phyloP scores from a whole-genome alignment of 805 yeast species.

The Debaryomyces prosopidis region DNA sequence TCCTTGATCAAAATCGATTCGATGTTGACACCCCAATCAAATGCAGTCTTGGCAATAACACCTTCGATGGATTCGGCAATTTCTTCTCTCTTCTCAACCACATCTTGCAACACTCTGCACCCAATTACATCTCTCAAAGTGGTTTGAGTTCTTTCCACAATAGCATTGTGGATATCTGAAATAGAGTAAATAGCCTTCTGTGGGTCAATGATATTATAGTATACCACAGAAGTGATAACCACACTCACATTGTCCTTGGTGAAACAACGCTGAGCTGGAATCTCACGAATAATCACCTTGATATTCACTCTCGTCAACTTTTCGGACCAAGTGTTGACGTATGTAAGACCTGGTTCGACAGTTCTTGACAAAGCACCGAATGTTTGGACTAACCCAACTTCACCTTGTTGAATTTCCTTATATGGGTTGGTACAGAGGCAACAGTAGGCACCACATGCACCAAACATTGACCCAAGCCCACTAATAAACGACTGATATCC shows the following conservation, averaged over 20 bases:
- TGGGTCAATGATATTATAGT: constrained; percentile 67
- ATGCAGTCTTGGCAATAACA: constrained; percentile 61
- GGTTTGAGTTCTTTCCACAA: constrained; percentile 68
- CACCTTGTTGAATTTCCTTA: constrained; percentile 61
- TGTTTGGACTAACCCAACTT: constrained; percentile 65
- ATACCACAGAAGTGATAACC: constrained; percentile 62
- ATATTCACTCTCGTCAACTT: constrained; percentile 50
- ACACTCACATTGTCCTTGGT: constrained; percentile 71
- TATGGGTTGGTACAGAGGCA: constrained; percentile 62
- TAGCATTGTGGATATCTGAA: constrained; percentile 52
- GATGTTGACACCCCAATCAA: constrained; percentile 69
- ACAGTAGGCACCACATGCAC: constrained; percentile 56
- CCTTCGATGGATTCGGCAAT: constrained; percentile 64
- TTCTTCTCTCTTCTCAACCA: constrained; percentile 71
- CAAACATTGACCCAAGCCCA: constrained; percentile 47
- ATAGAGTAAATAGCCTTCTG: constrained; percentile 64
- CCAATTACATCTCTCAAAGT: constrained; percentile 74
- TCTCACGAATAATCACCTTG: constrained; percentile 59
- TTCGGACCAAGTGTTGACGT: constrained; percentile 67
- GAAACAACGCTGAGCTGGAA: constrained; percentile 67
- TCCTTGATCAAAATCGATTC: constrained; percentile 72
- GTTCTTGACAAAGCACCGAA: constrained; percentile 66
- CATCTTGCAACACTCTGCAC: constrained; percentile 64
- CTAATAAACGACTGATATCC: constrained; percentile 43
- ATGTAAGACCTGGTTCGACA: constrained; percentile 68